A percentile compares a stretch with the other conserved stretches of the same genome.
Evolutionary conservation across 805 yeast genomes (phyloP).

Genomic region (Zygoascus tannicola): DNA sequence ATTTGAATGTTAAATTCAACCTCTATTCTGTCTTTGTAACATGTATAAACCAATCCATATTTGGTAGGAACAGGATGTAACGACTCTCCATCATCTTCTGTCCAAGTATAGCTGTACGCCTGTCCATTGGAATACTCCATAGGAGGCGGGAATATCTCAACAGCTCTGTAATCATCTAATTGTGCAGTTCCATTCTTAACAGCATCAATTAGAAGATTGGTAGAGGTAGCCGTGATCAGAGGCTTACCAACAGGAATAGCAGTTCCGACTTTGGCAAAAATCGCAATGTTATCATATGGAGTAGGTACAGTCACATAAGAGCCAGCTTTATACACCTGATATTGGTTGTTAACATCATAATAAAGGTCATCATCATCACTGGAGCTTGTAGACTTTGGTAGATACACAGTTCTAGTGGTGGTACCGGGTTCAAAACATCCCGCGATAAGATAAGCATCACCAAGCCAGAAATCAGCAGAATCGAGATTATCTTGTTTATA

Average conservation of each 20-base stretch:
- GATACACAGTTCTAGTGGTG: background rate
- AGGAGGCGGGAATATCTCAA: slow-evolving; percentile 9
- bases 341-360: background rate
- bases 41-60: background rate
- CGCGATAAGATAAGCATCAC: slow-evolving; percentile 4
- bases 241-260: slow-evolving; percentile 8
- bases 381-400: slow-evolving; percentile 1
- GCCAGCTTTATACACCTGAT: slow-evolving; percentile 5
- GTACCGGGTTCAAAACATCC: slow-evolving; percentile 3
- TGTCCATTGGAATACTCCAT: slow-evolving; percentile 5
- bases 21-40: background rate
- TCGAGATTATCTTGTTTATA: slow-evolving; percentile 3
- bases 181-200: background rate
- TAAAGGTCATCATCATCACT: background rate
- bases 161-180: slow-evolving; percentile 2
- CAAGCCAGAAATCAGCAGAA: slow-evolving; percentile 8
- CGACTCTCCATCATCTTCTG: slow-evolving; percentile 8
- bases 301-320: background rate
- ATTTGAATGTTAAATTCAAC: background rate
- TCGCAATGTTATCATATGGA: slow-evolving; percentile 5
- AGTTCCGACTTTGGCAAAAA: slow-evolving; percentile 7
- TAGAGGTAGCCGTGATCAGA: slow-evolving; percentile 2
- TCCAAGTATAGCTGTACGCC: slow-evolving; percentile 2
- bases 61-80: background rate
- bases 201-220: background rate